Conservation (phyloP, 2,329 filamentous ascomycete genomes). For the Verticillium zaregamsianum region DNA sequence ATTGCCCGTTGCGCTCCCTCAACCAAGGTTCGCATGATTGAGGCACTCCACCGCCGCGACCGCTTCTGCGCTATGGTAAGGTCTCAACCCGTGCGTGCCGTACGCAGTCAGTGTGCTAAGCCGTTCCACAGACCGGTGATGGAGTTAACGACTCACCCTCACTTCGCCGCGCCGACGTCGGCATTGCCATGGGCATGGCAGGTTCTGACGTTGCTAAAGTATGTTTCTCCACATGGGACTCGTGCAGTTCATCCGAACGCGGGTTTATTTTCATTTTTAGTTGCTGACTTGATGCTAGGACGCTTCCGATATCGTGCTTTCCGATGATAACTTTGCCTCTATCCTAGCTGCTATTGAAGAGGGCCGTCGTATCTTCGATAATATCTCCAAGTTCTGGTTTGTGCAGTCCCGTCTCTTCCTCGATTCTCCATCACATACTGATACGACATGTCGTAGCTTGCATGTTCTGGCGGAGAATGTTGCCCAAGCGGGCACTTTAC, state of each 20-base stretch:
- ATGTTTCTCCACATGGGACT: background rate
- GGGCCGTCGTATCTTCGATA: slow-evolving; percentile 61
- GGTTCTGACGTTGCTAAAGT: slow-evolving; percentile 58
- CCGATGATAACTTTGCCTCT: slow-evolving; percentile 62
- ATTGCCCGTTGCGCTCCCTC: slow-evolving; percentile 61
- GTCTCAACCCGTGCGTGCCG: background rate
- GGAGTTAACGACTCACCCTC: slow-evolving; percentile 64
- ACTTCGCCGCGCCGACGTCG: slow-evolving; percentile 59
- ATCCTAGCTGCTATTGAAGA: slow-evolving; percentile 62
- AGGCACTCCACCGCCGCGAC: slow-evolving; percentile 59
- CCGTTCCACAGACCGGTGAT: slow-evolving; percentile 48
- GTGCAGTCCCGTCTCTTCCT: background rate
- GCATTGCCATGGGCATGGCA: slow-evolving; percentile 61
- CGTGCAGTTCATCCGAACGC: background rate
- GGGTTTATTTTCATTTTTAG: background rate
- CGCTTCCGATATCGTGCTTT: slow-evolving; percentile 57
- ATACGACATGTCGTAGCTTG: slow-evolving; percentile 30
- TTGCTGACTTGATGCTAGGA: slow-evolving; percentile 31
- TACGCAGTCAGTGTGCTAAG: background rate
- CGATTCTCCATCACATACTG: background rate
- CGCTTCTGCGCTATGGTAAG: slow-evolving; percentile 51
- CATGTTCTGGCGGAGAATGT: slow-evolving; percentile 59
- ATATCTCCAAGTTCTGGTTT: slow-evolving; percentile 58
- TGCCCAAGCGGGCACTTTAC: slow-evolving; percentile 57
- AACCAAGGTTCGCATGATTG: slow-evolving; percentile 62